phyloP scores from a whole-genome alignment of 345 rosid genomes.

The Pugionium dolabratum region DNA sequence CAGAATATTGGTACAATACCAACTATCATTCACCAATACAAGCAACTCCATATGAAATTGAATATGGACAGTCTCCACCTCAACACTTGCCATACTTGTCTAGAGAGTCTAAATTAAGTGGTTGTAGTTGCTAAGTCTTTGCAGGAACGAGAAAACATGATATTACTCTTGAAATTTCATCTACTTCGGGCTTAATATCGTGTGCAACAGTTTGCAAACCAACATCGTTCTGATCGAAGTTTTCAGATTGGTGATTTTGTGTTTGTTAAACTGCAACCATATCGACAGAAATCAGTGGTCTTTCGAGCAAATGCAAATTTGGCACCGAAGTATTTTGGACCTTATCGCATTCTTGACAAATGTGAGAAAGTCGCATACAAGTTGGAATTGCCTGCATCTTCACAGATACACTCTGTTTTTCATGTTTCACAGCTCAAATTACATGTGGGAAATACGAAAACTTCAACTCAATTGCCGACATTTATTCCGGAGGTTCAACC shows the following conservation, averaged over 20 bases:
- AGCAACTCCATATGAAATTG: background rate
- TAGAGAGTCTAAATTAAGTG: background rate
- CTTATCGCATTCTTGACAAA: background rate
- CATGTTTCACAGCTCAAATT: background rate
- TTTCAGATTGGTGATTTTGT: background rate
- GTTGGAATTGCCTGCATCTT: background rate
- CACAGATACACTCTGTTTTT: background rate
- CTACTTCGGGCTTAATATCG: background rate
- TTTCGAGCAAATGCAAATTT: background rate
- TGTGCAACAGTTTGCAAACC: background rate
- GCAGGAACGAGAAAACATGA: background rate
- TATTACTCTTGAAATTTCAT: background rate
- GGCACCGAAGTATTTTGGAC: background rate
- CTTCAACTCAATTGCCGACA: background rate
- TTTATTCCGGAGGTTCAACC: background rate
- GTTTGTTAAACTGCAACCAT: background rate
- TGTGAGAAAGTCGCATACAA: background rate
- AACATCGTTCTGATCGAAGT: fast-evolving
- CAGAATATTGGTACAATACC: background rate
- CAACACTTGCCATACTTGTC: background rate
- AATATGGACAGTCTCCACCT: background rate
- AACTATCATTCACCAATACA: fast-evolving
- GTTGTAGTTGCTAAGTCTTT: background rate
- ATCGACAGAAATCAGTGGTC: background rate
- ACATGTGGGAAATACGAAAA: background rate